A percentile compares a stretch with the other conserved stretches of the same genome.
Evolutionary conservation across 1,139 yeast species (phyloP).

Genomic region (Dujonia santamariae): DNA sequence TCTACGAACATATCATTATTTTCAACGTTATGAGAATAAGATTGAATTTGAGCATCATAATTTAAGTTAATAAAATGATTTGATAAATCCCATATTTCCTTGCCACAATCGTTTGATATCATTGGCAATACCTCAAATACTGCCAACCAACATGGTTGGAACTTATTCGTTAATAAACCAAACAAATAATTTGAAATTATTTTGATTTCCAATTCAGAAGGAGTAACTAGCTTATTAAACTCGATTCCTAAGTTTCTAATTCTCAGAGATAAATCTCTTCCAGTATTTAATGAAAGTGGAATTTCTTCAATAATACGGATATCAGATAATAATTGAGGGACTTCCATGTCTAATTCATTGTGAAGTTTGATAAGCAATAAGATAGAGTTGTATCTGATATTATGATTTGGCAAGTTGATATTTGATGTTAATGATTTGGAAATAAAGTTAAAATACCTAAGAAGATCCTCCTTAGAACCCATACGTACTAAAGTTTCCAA

Average conservation of each 20-base stretch:
- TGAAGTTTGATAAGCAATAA: slow-evolving; percentile 33
- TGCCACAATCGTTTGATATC: slow-evolving; percentile 43
- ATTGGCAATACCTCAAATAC: slow-evolving; percentile 57
- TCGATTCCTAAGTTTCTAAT: slow-evolving; percentile 58
- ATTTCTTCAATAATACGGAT: slow-evolving; percentile 64
- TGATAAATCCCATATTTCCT: slow-evolving; percentile 56
- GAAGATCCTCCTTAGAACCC: slow-evolving; percentile 9
- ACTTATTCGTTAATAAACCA: slow-evolving; percentile 72
- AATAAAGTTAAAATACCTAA: too few relatives aligned
- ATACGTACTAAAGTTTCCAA: slow-evolving; percentile 10
- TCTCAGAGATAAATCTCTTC: slow-evolving; percentile 73
- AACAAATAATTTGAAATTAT: slow-evolving; percentile 58
- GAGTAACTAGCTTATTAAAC: slow-evolving; percentile 36
- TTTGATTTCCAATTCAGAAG: slow-evolving; percentile 29
- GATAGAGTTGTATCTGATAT: slow-evolving; percentile 45
- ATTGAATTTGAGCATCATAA: slow-evolving; percentile 18
- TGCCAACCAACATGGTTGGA: slow-evolving; percentile 85
- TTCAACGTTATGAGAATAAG: slow-evolving; percentile 15
- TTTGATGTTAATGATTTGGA: background rate
- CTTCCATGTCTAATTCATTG: slow-evolving; percentile 18
- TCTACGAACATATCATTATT: slow-evolving; percentile 13
- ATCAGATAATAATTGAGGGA: slow-evolving; percentile 33
- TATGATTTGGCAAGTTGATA: slow-evolving; percentile 42
- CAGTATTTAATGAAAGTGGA: slow-evolving; percentile 65
- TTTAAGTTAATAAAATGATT: slow-evolving; percentile 36